These are phyloP conservation scores for Beta macrorhiza DNA, from an alignment of 179 eudicot species.

Conservation along the genomic window DNA sequence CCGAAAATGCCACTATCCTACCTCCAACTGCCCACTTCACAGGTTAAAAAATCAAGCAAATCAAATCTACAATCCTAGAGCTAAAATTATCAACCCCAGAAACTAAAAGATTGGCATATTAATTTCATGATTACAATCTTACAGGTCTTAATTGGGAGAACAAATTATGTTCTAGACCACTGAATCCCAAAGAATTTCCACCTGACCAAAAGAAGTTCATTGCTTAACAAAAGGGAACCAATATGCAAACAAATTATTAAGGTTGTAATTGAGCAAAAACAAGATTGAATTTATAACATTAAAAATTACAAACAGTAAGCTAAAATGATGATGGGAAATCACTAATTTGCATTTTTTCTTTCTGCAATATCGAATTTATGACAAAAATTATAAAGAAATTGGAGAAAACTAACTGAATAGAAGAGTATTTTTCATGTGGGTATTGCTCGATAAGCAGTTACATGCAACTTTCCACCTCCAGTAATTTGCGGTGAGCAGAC, in stretches of 20 bases:
- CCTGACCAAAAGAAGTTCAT: conserved; percentile 38
- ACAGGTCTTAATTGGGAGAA: conserved; percentile 35
- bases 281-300: not conserved
- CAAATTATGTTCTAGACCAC: too few species aligned
- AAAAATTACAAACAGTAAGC: not conserved
- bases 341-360: not conserved
- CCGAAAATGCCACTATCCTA: conserved; percentile 49
- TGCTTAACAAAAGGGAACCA: conserved; percentile 11
- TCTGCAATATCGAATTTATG: too few species aligned
- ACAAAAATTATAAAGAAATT: not conserved
- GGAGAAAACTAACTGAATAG: conserved; percentile 11
- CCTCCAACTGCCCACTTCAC: conserved; percentile 35
- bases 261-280: not conserved
- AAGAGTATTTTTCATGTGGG: conserved; percentile 21
- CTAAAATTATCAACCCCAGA: not conserved
- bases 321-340: conserved; percentile 12
- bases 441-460: conserved; percentile 20
- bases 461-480: conserved; percentile 6
- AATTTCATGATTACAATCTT: conserved; percentile 30
- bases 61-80: not conserved
- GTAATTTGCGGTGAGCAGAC: conserved; percentile 27
- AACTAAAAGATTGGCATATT: not conserved
- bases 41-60: not conserved
- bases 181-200: conserved; percentile 28
- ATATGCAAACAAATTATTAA: not conserved